A percentile compares a stretch with the other conserved stretches of the same genome.
Evolutionary conservation across 2,329 filamentous ascomycete genomes (phyloP).

Genomic region (Beauveria sp.): DNA sequence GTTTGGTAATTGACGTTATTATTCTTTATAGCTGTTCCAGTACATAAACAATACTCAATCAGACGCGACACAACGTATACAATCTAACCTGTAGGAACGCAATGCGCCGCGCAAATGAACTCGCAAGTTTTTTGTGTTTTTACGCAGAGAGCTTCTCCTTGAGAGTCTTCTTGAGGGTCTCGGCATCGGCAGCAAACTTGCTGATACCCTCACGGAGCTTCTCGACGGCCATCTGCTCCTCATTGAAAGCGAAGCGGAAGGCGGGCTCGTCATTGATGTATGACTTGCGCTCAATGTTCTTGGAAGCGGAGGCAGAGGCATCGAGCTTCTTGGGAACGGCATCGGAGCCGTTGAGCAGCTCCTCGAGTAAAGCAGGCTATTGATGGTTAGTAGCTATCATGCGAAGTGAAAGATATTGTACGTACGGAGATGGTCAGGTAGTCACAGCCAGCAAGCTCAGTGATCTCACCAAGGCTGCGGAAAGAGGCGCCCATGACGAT

Average conservation of each 20-base stretch:
- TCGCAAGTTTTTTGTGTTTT: constrained; percentile 14
- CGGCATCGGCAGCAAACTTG: constrained; percentile 95
- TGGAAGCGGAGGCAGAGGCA: constrained; percentile 52
- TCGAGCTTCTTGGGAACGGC: constrained; percentile 90
- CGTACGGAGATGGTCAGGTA: constrained; percentile 95
- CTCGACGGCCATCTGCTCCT: constrained; percentile 98
- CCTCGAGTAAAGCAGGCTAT: constrained; percentile 86
- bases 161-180: constrained; percentile 88
- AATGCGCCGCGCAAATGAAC: not conserved
- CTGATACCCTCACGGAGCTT: constrained; percentile 99
- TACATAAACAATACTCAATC: constrained; percentile 4
- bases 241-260: constrained; percentile 99
- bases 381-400: constrained; percentile 3
- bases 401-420: constrained; percentile 18
- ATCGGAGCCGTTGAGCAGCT: constrained; percentile 77
- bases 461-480: constrained; percentile 94
- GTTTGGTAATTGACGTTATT: constrained; percentile 2
- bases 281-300: constrained; percentile 77
- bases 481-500: constrained; percentile 99
- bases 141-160: constrained; percentile 67
- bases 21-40: not conserved
- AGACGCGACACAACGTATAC: not conserved
- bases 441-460: constrained; percentile 94
- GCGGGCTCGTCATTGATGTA: constrained; percentile 84
- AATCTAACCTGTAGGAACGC: not conserved